Base-by-base conservation (phyloP, 768 basidiomycete genomes). In the Phaeolepiota aurea region DNA sequence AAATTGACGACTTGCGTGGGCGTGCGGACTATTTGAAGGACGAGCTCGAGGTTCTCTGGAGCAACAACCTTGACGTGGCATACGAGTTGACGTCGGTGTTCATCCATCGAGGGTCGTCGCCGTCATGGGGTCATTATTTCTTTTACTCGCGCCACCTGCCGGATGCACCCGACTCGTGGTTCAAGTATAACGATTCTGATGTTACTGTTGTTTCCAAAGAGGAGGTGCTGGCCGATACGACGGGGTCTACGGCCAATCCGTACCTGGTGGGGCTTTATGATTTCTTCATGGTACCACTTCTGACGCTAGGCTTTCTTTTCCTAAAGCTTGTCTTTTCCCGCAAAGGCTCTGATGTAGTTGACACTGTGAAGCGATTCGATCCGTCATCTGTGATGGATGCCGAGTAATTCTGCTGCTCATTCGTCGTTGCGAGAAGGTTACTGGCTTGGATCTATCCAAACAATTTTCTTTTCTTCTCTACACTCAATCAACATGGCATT, bases 21-120 rank as follows among this genome's bases (percentile, higher is more conserved):
- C 66, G 66, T 3, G 71, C 76, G 4, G 59, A 61, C 15, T 51
- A 52, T 25, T 69, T 90, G 38, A 88, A 89, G 58, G 63, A 68
- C 22, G 74, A 82, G 42, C 58, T 94, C 22, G 88, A 93, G 50
- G 58, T 57, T 1, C 52, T 91, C 1, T 97, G 93, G 93, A 63
- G 62, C 33, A 75, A 80, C 47, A 77, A 78, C 32, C 71, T 57
- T 12, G 62, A 70, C 20, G 77, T 76, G 5, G 80, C 82, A 20
- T 98, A 96, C 56, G 89, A 96, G 54, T 72, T 98, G 32, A 90
- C 88, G 0, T 87, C 89, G 7, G 94, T 97, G 14, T 98, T 90
- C 67, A 85, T 97, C 44, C 93, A 98, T 59, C 82, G 93, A 20
- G 93, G 92, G 36, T 74, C 82, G 40, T 85, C 81, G 13, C 81